Evolutionary conservation across 2,329 filamentous ascomycete genomes (phyloP).

Genomic region (Pseudogymnoascus sp.): DNA sequence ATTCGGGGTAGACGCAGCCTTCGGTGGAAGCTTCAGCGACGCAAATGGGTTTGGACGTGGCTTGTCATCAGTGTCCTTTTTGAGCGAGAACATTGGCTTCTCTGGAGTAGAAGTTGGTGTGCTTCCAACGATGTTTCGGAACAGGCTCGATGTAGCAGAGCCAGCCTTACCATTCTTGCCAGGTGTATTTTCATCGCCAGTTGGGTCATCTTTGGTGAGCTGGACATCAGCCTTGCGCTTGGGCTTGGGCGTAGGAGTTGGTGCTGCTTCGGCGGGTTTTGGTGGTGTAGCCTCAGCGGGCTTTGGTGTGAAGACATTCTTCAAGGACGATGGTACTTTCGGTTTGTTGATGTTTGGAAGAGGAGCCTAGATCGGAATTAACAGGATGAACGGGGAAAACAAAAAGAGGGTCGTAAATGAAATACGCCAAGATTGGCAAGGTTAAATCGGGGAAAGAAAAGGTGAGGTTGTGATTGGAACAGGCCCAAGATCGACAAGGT

Average conservation of each 20-base stretch:
- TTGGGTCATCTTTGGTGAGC: constrained; percentile 22
- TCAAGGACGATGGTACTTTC: neutral
- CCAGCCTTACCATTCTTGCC: constrained; percentile 11
- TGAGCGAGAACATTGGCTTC: constrained; percentile 18
- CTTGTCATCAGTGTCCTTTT: constrained; percentile 7
- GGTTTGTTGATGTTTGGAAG: constrained; percentile 5
- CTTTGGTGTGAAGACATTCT: constrained; percentile 9
- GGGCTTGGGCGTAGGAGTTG: constrained; percentile 13
- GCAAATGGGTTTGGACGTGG: constrained; percentile 25
- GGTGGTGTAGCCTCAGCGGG: constrained; percentile 7
- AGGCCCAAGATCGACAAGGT: neutral
- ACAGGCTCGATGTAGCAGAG: constrained; percentile 27
- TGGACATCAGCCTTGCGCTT: constrained; percentile 28
- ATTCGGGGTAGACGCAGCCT: neutral
- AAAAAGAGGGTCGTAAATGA: neutral
- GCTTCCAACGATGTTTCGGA: constrained; percentile 26
- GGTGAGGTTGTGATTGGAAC: neutral
- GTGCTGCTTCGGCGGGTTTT: neutral
- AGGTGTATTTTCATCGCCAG: constrained; percentile 14
- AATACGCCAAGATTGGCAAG: neutral
- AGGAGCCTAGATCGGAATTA: constrained; percentile 7
- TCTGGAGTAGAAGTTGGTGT: constrained; percentile 15
- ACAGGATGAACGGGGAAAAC: neutral
- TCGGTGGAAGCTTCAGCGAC: constrained; percentile 17
- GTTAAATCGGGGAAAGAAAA: neutral